These are phyloP conservation scores for Fagopyrum tataricum DNA, from an alignment of 148 eudicot species.

Conservation along the genomic window DNA sequence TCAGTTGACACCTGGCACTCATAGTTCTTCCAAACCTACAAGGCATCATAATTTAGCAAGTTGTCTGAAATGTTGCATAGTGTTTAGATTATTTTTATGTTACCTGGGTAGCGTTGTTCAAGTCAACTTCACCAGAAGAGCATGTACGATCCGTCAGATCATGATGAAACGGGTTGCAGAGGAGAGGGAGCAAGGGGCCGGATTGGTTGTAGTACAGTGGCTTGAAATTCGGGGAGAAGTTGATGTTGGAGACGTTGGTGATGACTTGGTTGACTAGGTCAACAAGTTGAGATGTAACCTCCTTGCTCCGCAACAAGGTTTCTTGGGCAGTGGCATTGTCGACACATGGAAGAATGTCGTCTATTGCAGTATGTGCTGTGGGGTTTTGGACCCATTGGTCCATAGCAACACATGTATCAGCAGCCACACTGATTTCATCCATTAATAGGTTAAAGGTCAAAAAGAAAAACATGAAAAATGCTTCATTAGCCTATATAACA, in stretches of 20 bases:
- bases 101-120: slow-evolving; percentile 87
- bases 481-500: no score
- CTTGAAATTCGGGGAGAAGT: slow-evolving; percentile 52
- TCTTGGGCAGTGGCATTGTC: slow-evolving; percentile 79
- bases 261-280: slow-evolving; percentile 68
- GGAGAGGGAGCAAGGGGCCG: slow-evolving; percentile 61
- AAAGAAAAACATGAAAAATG: no score
- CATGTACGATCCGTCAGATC: slow-evolving; percentile 57
- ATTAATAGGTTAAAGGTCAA: neutral
- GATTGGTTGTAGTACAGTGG: slow-evolving; percentile 86
- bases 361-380: slow-evolving; percentile 75
- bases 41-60: neutral
- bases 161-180: slow-evolving; percentile 67
- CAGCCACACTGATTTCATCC: slow-evolving; percentile 47
- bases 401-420: slow-evolving; percentile 81
- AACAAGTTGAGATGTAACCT: slow-evolving; percentile 71
- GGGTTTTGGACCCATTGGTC: slow-evolving; percentile 79
- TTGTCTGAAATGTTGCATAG: no score
- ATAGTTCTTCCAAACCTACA: slow-evolving; percentile 55
- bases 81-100: neutral
- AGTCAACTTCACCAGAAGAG: slow-evolving; percentile 50
- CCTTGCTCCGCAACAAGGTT: slow-evolving; percentile 62
- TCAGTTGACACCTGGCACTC: slow-evolving; percentile 58
- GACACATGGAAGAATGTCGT: slow-evolving; percentile 82
- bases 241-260: slow-evolving; percentile 70